phyloP scores from a whole-genome alignment of 176 grass and related monocot species.

The Phyllostachys edulis region DNA sequence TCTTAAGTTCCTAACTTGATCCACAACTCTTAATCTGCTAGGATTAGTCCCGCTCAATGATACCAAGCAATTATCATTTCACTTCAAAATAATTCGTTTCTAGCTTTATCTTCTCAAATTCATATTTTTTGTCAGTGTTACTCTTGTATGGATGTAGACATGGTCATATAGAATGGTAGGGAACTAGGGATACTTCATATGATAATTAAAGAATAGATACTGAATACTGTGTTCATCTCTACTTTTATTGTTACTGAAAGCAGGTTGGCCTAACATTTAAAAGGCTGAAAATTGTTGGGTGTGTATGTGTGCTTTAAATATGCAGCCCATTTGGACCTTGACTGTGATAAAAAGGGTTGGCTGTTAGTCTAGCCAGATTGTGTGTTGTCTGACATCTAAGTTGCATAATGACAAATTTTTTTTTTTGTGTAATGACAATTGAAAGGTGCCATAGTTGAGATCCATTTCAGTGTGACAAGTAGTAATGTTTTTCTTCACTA shows the following conservation, averaged over 20 bases:
- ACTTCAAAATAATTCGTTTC: constrained; percentile 7
- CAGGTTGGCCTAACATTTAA: not conserved
- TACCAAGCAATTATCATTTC: constrained; percentile 8
- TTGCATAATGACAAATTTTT: not conserved
- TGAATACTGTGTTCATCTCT: not conserved
- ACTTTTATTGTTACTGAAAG: constrained; percentile 22
- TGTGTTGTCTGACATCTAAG: constrained; percentile 1
- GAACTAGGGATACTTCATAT: constrained; percentile 11
- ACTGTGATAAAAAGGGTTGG: not conserved
- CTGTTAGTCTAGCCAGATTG: not conserved
- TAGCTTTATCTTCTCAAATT: constrained; percentile 20
- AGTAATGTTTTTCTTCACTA: not conserved
- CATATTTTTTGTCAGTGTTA: constrained; percentile 8
- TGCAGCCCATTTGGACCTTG: constrained; percentile 22
- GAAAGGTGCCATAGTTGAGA: constrained; percentile 5
- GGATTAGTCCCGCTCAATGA: not conserved
- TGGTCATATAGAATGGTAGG: constrained; percentile 19
- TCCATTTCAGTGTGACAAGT: constrained; percentile 11
- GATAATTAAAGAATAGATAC: constrained; percentile 4
- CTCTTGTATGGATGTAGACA: constrained; percentile 22
- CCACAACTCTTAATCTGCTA: not conserved
- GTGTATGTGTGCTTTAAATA: constrained; percentile 25
- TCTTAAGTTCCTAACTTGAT: not conserved
- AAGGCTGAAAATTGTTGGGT: constrained; percentile 5
- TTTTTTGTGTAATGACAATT: not conserved